Evolutionary conservation across 345 rosid species (phyloP), one percentile per base, ranked within the genome.

Genomic region (Sonneratia alba): DNA sequence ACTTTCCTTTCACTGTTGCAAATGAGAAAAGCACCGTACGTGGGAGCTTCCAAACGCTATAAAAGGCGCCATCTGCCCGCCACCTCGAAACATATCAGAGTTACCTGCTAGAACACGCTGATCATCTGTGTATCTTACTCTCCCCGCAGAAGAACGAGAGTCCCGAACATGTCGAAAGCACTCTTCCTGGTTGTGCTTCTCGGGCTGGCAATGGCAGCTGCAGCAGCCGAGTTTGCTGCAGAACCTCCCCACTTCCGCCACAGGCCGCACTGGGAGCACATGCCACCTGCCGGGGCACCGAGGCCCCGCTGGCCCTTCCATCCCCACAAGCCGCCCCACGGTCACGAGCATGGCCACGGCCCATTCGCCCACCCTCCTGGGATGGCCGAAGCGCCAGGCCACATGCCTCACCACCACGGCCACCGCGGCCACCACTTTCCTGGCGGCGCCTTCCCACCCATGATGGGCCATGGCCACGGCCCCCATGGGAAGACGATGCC

Each of bases 391-490:
- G 66, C 63, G 36, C 59, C 59, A 0, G 55, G 10, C n/a, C 70
- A 73, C 70, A 73, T 74, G 4, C 74, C 80, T 24, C 70, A 78
- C 59, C 59, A 69, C 59, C 71, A 45, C 45, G 24, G 15, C 18
- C 70, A 67, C 51, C 70, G 43, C 71, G 71, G 71, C 21, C 71
- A 69, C 71, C 66, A 62, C 37, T 62, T 62, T 7, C 66, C 37
- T 13, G 71, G 57, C 51, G 53, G 57, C 12, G 71, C 71, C 11
- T 55, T 45, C 36, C 71, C 71, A 18, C 71, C 71, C 11, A 55
- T 55, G 57, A 49, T 45, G 37, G 71, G 57, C 6, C 57, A 47
- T 27, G 71, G 71, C 59, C 71, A 68, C 32, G 70, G 70, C 32
- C 70, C 71, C 12, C 71, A 69, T 36, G 57, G 57, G 57, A 49